Evolutionary conservation across 257 asterid genomes (phyloP), one percentile per base, ranked within the genome.

Genomic region (Lithospermum erythrorhizon): DNA sequence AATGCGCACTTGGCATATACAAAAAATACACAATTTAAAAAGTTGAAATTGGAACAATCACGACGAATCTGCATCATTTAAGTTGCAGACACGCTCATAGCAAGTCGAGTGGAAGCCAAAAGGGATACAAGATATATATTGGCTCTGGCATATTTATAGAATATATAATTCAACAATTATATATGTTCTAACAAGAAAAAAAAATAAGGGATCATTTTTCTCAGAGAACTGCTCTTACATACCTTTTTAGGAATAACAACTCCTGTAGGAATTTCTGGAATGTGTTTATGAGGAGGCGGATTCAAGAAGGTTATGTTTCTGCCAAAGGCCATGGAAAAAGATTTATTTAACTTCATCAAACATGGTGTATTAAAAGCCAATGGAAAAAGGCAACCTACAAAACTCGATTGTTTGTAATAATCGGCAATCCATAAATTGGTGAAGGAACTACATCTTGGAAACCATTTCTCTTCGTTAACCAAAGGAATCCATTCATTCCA

Each of bases 401-500:
- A 60, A 72, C 78, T 70, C 64, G 81, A 72, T 93, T 89, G 67
- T 74, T 59, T 35, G 41, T 69, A 25, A 86, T 74, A 76, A 81
- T 82, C 61, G 68, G 79, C 68, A 75, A 62, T 53, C 89, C 95
- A 70, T 58, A 49, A 59, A 89, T 75, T 55, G 94, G 90, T 71
- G 94, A 79, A 63, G 83, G 76, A 71, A 86, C 68, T 60, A 67
- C 73, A 57, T 58, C 71, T 59, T 68, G 78, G 73, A 68, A 65
- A 61, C 75, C 76, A 76, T 93, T 93, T 82, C 97, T 79, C 71
- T 67, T 73, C 48, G 81, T 82, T 73, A 89, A 80, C 79, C 90
- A 83, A 73, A 89, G 57, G 78, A 75, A 89, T 68, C 97, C 98
- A 70, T 93, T 86, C 98, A 93, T 93, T 64, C 95, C 98, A 63